Base-by-base conservation (phyloP, 306 rosid species). In the Vigna radiata region DNA sequence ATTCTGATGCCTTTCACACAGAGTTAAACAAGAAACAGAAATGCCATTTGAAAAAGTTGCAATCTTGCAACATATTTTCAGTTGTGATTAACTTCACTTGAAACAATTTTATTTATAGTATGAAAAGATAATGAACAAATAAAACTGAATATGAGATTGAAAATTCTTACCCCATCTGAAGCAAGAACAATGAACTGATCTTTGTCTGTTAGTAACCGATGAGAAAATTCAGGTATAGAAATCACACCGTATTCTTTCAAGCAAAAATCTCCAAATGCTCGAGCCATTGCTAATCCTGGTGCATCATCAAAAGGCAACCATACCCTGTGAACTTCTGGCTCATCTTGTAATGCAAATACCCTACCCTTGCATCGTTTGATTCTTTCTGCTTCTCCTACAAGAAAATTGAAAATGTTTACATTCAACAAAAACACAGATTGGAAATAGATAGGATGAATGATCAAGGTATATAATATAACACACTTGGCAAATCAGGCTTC, bases 271-370 rank as follows among this genome's bases (percentile, higher is more conserved):
- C 97, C 99, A 73, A 92, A 92, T 43, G 99, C 99, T 78, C 99
- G 88, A 87, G 99, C 98, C 99, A 96, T 96, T 27, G 99, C 99
- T 85, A 96, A 79, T 19, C 99, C 99, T 17, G 98, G 99, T 18
- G 99, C 97, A 85, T 96, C 91, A 72, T 96, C 98, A 65, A 83
- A 92, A 4, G 99, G 98, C 81, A 96, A 73, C 98, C 99, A 96
- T 19, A 96, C 98, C 81, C 99, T 83, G 17, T 87, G 81, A 66
- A 96, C 99, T 88, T 89, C 97, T 46, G 99, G 99, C 68, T 96
- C 99, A 89, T 96, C 99, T 84, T 91, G 94, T 88, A 96, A 62
- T 48, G 98, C 94, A 83, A 96, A 96, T 58, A 96, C 98, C 78
- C 99, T 87, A 48, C 99, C 99, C 80, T 88, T 96, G 70, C 98